Conservation (phyloP, 495 filamentous ascomycete genomes). For the Penicillium desertorum region DNA sequence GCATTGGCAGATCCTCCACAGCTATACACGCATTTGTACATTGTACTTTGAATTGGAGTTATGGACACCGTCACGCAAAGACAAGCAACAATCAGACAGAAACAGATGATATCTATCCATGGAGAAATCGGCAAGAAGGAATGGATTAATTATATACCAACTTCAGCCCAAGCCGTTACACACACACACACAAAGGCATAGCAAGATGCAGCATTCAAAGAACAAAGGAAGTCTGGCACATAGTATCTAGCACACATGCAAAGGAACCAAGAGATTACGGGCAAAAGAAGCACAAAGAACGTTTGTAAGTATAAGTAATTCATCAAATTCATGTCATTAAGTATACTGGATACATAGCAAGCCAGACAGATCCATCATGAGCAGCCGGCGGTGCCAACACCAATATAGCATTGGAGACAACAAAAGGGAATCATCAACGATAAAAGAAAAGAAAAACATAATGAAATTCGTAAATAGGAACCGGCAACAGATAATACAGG, state of each 20-base stretch:
- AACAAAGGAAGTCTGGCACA: background rate
- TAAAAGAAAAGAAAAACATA: constrained; percentile 17
- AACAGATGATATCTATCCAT: background rate
- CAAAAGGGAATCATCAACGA: constrained; percentile 32
- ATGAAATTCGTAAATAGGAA: constrained; percentile 29
- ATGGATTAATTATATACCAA: background rate
- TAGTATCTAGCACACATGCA: background rate
- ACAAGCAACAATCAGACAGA: no score
- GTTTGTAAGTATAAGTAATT: constrained; percentile 7
- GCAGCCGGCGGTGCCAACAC: constrained; percentile 13
- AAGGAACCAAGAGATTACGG: background rate
- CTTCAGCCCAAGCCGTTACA: background rate
- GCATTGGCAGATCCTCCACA: no score
- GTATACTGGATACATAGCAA: constrained; percentile 14
- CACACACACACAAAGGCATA: background rate
- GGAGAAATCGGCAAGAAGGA: background rate
- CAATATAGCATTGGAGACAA: constrained; percentile 20
- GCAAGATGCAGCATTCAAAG: background rate
- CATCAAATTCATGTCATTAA: constrained; percentile 25
- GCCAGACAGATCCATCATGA: constrained; percentile 8
- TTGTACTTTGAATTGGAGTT: no score
- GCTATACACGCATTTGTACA: no score
- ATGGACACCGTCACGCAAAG: no score
- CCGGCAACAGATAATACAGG: constrained; percentile 38
- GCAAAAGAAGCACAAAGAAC: background rate